phyloP scores from a whole-genome alignment of 257 asterid genomes.

The Rauvolfia tetraphylla region DNA sequence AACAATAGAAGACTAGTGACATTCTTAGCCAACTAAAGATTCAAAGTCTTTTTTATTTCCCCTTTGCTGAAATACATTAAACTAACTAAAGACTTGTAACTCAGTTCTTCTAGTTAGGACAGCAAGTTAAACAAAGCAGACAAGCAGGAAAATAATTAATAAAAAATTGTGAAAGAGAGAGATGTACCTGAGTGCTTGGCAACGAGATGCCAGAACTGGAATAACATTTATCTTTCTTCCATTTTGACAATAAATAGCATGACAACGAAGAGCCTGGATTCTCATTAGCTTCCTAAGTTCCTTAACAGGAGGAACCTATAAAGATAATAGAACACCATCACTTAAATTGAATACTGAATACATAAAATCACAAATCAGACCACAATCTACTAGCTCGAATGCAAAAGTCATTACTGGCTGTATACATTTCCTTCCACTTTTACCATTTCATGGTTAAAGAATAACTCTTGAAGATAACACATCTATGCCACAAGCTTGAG shows the following conservation, averaged over 20 bases:
- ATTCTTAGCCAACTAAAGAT: background rate
- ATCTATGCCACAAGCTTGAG: background rate
- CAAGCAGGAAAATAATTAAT: background rate
- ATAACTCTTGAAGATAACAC: background rate
- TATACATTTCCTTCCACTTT: background rate
- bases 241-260: slow-evolving; percentile 71
- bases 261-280: slow-evolving; percentile 98
- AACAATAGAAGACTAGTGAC: background rate
- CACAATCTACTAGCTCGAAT: background rate
- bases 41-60: background rate
- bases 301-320: slow-evolving; percentile 75
- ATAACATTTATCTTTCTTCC: slow-evolving; percentile 87
- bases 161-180: background rate
- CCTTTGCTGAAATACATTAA: background rate
- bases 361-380: background rate
- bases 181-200: slow-evolving; percentile 93
- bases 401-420: background rate
- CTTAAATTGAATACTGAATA: background rate
- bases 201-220: slow-evolving; percentile 95
- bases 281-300: slow-evolving; percentile 86
- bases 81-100: background rate
- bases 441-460: background rate
- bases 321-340: slow-evolving; percentile 5
- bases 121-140: background rate
- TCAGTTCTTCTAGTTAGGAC: background rate